Base-by-base conservation (phyloP, 108 stramenopile species). In the Epithemia pelagica region DNA sequence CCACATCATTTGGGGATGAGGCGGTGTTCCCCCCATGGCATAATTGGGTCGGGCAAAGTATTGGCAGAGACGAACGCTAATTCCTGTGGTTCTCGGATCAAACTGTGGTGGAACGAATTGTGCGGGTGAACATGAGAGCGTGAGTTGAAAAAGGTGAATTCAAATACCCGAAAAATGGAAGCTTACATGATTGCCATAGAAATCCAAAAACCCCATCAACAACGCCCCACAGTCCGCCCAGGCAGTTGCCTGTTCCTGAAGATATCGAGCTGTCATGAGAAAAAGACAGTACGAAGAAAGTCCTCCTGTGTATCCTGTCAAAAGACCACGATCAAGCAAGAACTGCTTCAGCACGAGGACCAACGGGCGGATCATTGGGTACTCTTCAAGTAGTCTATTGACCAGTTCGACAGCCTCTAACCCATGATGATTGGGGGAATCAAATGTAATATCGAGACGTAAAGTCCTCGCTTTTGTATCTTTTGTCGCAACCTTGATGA, bases 121-220 rank as follows among this genome's bases (percentile, higher is more conserved):
- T n/a, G n/a, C n/a, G n/a, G n/a, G n/a, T n/a, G n/a, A n/a, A n/a
- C n/a, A n/a, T n/a, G n/a, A n/a, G n/a, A n/a, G n/a, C n/a, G n/a
- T n/a, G n/a, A n/a, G n/a, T n/a, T n/a, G n/a, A n/a, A n/a, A n/a
- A n/a, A n/a, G n/a, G n/a, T n/a, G n/a, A n/a, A n/a, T n/a, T n/a
- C n/a, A n/a, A n/a, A n/a, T n/a, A n/a, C n/a, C n/a, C n/a, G n/a
- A n/a, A n/a, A n/a, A n/a, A n/a, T n/a, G n/a, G n/a, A n/a, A n/a
- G 37, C 62, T 46, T 63, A 63, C 62, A 32, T 55, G 75, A 70
- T 95, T 96, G 20, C 96, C 94, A 68, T 91, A 96, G 71, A 96
- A 96, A 63, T 96, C 96, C 10, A 96, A 76, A 55, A 95, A 89
- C 1, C 93, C 94, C 82, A 95, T 91, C 21, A 96, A 79, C n/a